Conservation (phyloP, 208 protist species). For the Trypanosoma platydactyli region DNA sequence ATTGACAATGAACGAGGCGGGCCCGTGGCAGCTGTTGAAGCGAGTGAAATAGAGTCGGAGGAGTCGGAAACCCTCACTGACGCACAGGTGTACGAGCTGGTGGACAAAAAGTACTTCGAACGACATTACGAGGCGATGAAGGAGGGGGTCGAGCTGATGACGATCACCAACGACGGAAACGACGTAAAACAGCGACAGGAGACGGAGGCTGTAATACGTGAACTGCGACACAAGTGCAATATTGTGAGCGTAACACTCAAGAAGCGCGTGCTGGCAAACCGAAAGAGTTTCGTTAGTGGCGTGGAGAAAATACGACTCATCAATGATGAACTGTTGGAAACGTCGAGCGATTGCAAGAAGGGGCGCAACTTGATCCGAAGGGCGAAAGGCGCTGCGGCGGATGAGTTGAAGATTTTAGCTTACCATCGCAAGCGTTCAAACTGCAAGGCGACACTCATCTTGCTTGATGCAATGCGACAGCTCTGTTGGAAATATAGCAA, state of each 20-base stretch:
- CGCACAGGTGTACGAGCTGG: conserved; percentile 76
- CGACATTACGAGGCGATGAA: conserved; percentile 69
- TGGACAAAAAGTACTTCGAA: conserved; percentile 89
- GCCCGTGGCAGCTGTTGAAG: conserved; percentile 30
- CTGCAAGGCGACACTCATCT: conserved; percentile 37
- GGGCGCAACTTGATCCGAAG: conserved; percentile 58
- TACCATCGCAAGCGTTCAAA: conserved; percentile 57
- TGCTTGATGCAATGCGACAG: conserved; percentile 68
- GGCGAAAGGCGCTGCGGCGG: conserved; percentile 51
- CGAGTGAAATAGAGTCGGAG: conserved; percentile 45
- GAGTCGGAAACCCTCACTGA: conserved; percentile 79
- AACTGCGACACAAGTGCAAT: conserved; percentile 63
- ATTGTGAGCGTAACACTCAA: conserved; percentile 84
- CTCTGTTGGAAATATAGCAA: conserved; percentile 58
- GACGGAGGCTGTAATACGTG: conserved; percentile 55
- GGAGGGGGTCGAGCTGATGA: conserved; percentile 69
- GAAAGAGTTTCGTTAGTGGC: conserved; percentile 72
- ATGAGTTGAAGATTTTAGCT: conserved; percentile 57
- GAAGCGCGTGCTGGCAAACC: conserved; percentile 70
- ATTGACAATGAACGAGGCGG: conserved; percentile 38
- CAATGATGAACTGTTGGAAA: conserved; percentile 76
- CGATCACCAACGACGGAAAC: conserved; percentile 41
- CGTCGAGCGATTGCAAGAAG: conserved; percentile 86
- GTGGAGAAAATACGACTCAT: conserved; percentile 69
- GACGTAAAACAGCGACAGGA: conserved; percentile 42